Evolutionary conservation across 1,139 yeast species (phyloP), one percentile per base, ranked within the genome.

Genomic region (Lodderomyces orthopsilosis): DNA sequence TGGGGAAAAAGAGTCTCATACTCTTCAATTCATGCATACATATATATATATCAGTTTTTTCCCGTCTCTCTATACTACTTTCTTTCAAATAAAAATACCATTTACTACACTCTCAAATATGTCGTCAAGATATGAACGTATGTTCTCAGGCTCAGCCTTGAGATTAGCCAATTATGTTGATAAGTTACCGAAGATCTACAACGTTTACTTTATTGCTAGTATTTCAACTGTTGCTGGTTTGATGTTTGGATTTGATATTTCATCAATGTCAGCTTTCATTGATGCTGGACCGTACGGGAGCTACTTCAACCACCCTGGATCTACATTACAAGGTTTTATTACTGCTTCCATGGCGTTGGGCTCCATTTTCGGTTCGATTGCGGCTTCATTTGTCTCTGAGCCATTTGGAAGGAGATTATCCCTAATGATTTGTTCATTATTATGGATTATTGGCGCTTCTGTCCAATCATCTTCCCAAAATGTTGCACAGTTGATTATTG

Each of bases 201-300:
- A 69, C 56, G 68, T 74, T 28, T 62, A 61, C 43, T 55, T 69
- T 37, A 75, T 79, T 45, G 70, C 80, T 32, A 50, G 58, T 32
- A 71, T 79, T 39, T 66, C 85, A 32, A 70, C 80, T 52, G 54
- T 79, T 7, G 77, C 82, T n/a, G 87, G 85, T 33, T 63, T 78
- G 58, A 70, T 83, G 66, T 74, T 81, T 58, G 90, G 91, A 38
- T 72, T 82, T 51, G 91, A 84, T 62, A 79, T 82, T 34, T 79
- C 87, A 0, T 81, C 86, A 4, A 70, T 84, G 68, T 77, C 88
- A 1, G 77, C 81, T 1, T 82, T 83, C 53, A 59, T 81, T 34
- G 77, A 79, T 33, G 63, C 69, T 36, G 37, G 21, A 0, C 49
- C 53, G 35, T 63, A 63, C 41, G 38, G 33, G 8, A 49, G 49